Percentiles rank a stretch among this genome's conserved stretches.
Evolutionary conservation across 768 basidiomycete species (phyloP).

Genomic region (Panellus pusillus): DNA sequence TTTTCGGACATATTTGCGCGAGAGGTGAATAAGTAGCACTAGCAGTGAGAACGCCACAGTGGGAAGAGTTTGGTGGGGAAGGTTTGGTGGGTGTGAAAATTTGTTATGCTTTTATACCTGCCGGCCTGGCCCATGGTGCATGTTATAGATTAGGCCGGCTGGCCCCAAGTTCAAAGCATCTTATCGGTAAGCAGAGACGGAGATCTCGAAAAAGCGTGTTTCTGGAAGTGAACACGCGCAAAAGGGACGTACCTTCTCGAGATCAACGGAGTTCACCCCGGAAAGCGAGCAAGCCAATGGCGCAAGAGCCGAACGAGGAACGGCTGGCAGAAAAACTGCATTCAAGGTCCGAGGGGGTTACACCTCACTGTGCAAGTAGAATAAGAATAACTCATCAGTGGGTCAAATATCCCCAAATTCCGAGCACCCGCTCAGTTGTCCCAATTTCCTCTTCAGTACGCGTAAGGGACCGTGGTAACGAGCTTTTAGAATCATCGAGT

Average conservation of each 20-base stretch:
- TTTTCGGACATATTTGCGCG: neutral
- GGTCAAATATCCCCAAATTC: constrained; percentile 9
- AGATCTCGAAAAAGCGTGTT: neutral
- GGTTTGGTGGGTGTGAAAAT: constrained; percentile 4
- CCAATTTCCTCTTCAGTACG: neutral
- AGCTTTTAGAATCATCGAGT: constrained; percentile 18
- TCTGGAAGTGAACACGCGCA: neutral
- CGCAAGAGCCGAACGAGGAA: neutral
- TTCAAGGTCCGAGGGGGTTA: neutral
- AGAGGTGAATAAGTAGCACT: too few relatives aligned
- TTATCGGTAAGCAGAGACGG: neutral
- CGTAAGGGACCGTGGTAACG: neutral
- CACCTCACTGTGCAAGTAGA: neutral
- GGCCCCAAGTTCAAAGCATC: neutral
- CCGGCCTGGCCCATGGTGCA: constrained; percentile 7
- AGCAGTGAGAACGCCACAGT: neutral
- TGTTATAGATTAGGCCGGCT: constrained; percentile 3
- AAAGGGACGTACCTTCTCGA: too few relatives aligned
- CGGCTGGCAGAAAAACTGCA: neutral
- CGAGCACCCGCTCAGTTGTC: neutral
- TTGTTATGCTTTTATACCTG: constrained; percentile 1
- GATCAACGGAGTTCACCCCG: too few relatives aligned
- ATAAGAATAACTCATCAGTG: constrained; percentile 6
- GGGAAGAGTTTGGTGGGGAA: neutral
- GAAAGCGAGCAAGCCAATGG: neutral